phyloP scores from a whole-genome alignment of 2,329 filamentous ascomycete species.

The Niveomyces coronatus region DNA sequence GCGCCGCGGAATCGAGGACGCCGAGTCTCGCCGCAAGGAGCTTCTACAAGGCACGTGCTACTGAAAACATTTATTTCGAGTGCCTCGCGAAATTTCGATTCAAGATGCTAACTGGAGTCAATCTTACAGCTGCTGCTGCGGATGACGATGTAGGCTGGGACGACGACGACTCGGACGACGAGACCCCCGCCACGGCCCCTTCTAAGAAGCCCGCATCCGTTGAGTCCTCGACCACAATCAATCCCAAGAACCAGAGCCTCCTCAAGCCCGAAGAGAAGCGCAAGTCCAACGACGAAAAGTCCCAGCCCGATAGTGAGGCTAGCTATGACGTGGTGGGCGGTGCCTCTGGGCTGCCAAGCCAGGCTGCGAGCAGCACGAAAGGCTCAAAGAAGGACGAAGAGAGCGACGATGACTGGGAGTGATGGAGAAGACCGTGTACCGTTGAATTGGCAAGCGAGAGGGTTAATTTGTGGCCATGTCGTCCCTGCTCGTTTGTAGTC shows the following conservation, averaged over 20 bases:
- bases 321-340: constrained; percentile 90
- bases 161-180: constrained; percentile 56
- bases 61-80: background rate
- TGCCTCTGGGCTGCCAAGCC: constrained; percentile 64
- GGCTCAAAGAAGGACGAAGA: constrained; percentile 46
- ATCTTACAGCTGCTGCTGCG: constrained; percentile 49
- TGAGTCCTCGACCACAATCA: constrained; percentile 50
- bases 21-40: constrained; percentile 80
- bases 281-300: constrained; percentile 78
- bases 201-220: constrained; percentile 37
- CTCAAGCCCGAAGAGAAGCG: constrained; percentile 57
- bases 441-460: too few species aligned
- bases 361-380: constrained; percentile 59
- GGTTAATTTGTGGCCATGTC: too few species aligned
- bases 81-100: background rate
- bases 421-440: too few species aligned
- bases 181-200: constrained; percentile 19
- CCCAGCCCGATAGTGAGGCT: constrained; percentile 83
- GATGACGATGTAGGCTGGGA: constrained; percentile 64
- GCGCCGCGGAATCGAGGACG: constrained; percentile 82
- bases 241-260: constrained; percentile 35
- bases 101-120: constrained; percentile 12
- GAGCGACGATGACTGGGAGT: constrained; percentile 72
- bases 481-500: background rate
- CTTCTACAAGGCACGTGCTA: constrained; percentile 66